Evolutionary conservation across 2,329 filamentous ascomycete genomes (phyloP), one percentile per base, ranked within the genome.

Genomic region (Stagonosporopsis chrysanthemi): DNA sequence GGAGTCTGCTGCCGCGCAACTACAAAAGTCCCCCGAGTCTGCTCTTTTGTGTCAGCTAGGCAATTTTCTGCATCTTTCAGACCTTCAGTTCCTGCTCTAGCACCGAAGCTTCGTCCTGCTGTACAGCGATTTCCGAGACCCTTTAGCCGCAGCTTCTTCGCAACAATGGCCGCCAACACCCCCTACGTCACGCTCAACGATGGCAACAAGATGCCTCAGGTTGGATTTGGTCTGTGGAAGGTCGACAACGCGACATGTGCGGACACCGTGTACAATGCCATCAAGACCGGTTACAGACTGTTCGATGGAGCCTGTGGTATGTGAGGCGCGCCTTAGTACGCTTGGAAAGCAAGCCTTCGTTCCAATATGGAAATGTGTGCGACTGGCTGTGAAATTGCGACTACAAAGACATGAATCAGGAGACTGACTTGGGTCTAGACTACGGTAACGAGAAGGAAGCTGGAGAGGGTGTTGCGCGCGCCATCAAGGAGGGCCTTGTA

Each of bases 211-310:
- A 91, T 91, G 89, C 89, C 88, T 71, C 85, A 88, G 75, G 88
- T 91, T 64, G 89, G 89, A 77, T 90, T 90, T 74, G 89, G 89
- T 58, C 84, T 94, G 66, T 95, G 91, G 91, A 95, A 95, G 81
- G 89, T 95, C 64, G 86, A 86, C 76, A 90, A 89, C 66, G 84
- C 86, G 51, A 87, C 86, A 52, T 88, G 85, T 72, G 87, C 90
- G 69, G 90, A 94, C 69, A 86, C 85, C 59, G 87, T 94, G 66
- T 94, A 94, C 83, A 88, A 92, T 19, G 61, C 60, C 24, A 56
- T 71, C 58, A 69, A 67, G 56, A 51, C 63, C 35, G 70, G 70
- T 22, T 73, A 73, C 63, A 47, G 69, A 33, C 58, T 71, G 38
- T 70, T 72, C 47, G 69, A 73, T 39, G 66, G 67, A 39, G 68